A percentile compares a stretch with the other conserved stretches of the same genome.
Conservation (phyloP, 805 yeast species). For the Kodamaea lidongshanica region DNA sequence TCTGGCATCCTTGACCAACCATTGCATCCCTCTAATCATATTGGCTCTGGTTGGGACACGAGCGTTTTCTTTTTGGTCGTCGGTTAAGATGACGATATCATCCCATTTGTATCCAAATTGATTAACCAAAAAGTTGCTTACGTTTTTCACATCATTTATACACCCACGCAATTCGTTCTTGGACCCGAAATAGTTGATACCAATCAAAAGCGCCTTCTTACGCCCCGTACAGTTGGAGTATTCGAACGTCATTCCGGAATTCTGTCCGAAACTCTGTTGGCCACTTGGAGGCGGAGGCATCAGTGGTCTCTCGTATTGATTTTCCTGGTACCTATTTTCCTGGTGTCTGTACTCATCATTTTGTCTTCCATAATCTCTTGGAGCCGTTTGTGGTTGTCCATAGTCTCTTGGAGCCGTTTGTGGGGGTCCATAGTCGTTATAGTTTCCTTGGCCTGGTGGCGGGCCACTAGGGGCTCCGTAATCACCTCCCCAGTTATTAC, state of each 20-base stretch:
- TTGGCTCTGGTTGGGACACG: constrained; percentile 31
- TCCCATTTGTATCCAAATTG: constrained; percentile 30
- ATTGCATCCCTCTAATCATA: constrained; percentile 33
- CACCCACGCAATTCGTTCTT: constrained; percentile 30
- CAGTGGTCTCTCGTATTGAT: constrained; percentile 9
- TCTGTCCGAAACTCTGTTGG: constrained; percentile 34
- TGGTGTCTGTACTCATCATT: neutral
- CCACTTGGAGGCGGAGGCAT: constrained; percentile 24
- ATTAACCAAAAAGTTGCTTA: constrained; percentile 26
- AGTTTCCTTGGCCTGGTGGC: constrained; percentile 1
- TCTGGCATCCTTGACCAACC: constrained; percentile 32
- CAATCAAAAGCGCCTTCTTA: constrained; percentile 32
- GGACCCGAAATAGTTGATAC: constrained; percentile 30
- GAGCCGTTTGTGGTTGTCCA: neutral
- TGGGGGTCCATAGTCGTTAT: constrained; percentile 3
- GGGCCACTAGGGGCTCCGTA: constrained; percentile 8
- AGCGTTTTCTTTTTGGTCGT: constrained; percentile 27
- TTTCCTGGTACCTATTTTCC: constrained; percentile 8
- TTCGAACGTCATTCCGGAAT: constrained; percentile 30
- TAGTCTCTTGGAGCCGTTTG: constrained; percentile 3
- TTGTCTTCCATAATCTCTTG: constrained; percentile 3
- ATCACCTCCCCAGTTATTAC: constrained; percentile 6
- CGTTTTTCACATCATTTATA: constrained; percentile 35
- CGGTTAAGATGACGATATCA: constrained; percentile 35
- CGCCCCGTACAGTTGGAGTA: constrained; percentile 34